phyloP scores from a whole-genome alignment of 257 asterid genomes.

The Apocynum venetum region DNA sequence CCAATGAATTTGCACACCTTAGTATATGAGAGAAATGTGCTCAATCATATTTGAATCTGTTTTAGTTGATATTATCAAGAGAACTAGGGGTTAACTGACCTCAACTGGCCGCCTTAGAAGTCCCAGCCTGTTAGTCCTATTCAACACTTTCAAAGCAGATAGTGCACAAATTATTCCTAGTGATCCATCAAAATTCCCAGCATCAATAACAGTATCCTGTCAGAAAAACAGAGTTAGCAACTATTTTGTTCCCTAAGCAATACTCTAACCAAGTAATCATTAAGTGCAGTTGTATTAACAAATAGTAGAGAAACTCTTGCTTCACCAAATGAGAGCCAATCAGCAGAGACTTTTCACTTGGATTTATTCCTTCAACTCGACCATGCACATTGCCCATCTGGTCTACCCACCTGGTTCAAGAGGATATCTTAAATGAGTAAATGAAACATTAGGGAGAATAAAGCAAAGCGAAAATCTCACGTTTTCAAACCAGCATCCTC shows the following conservation, averaged over 20 bases:
- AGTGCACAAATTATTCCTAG: constrained; percentile 73
- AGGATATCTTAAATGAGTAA: constrained; percentile 15
- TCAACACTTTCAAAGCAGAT: constrained; percentile 82
- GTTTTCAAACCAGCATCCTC: constrained; percentile 90
- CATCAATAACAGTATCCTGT: constrained; percentile 96
- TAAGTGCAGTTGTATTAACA: constrained; percentile 11
- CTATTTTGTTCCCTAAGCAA: background rate
- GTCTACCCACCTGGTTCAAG: constrained; percentile 79
- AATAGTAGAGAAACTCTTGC: constrained; percentile 23
- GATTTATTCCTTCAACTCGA: constrained; percentile 66
- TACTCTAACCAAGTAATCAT: constrained; percentile 3
- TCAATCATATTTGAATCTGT: background rate
- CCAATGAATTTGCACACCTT: background rate
- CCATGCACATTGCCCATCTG: constrained; percentile 98
- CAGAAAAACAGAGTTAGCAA: constrained; percentile 16
- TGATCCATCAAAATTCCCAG: constrained; percentile 89
- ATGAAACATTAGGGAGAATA: constrained; percentile 3
- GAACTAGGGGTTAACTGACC: constrained; percentile 41
- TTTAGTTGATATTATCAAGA: constrained; percentile 1
- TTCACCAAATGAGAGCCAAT: constrained; percentile 98
- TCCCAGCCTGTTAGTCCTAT: constrained; percentile 50
- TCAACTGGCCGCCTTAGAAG: constrained; percentile 76
- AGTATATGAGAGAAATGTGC: background rate
- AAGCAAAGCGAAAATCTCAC: constrained; percentile 36
- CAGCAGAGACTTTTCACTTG: constrained; percentile 78